Base-by-base conservation (phyloP, 2,329 filamentous ascomycete species). In the Dactylellina drechsleri region DNA sequence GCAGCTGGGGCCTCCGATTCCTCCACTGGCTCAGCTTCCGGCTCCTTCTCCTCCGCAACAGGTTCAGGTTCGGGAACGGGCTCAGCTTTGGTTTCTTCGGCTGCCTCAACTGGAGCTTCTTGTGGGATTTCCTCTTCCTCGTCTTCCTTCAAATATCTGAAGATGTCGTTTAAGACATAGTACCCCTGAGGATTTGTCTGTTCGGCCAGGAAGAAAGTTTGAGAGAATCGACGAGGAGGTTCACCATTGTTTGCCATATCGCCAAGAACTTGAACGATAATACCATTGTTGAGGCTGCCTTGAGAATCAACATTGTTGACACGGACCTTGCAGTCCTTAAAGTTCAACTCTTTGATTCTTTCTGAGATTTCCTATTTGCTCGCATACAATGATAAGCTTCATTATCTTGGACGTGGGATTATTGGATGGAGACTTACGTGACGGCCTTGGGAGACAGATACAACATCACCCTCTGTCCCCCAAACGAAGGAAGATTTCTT, bases 281-380 rank as follows among this genome's bases (percentile, higher is more conserved):
- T 98, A 45, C 79, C 78, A 84, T 93, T 96, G 76, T 93, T 89
- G 82, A 90, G 91, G 8, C 94, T 97, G 77, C 91, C 90, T 84
- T 99, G 94, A 16, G 93, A 94, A 83, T 99, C 95, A 80, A 99
- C 95, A 81, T 99, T 99, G 83, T 94, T 91, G 79, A 99, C 92
- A 82, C 95, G 92, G 80, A 99, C 94, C 85, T 99, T 99, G 88
- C 92, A 96, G 83, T 98, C 93, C 82, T 97, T 92, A 86, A 96
- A 96, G 79, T 96, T 91, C 77, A 98, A 90, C 78, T 90, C 86
- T 85, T 93, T 93, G 84, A 99, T 97, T 81, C 93, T 92, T 79
- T 97, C 92, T 83, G 94, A 92, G 83, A 99, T 99, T 64, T 89
- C 89, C 70, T 74, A 57, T 57, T 20, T 8, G 20, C 12, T 20